A percentile compares a stretch with the other conserved stretches of the same genome.
These are phyloP conservation scores for Xylaria cubensis DNA, from an alignment of 495 filamentous ascomycete species.

Conservation along the genomic window DNA sequence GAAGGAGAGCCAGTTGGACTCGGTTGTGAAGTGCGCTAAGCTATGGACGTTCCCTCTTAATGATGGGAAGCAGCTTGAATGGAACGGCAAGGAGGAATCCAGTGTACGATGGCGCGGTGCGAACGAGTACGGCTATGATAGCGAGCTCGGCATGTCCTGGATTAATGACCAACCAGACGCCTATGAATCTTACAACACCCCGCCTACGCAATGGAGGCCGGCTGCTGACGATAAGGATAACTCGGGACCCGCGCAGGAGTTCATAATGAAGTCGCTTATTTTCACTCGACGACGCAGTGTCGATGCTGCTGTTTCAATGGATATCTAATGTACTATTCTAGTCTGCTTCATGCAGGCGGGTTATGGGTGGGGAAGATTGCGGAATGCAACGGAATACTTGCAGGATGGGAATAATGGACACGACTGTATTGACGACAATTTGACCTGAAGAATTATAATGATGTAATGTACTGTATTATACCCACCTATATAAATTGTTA, in stretches of 20 bases:
- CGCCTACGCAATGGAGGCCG: slow-evolving; percentile 14
- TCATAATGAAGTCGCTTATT: slow-evolving; percentile 20
- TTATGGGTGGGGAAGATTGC: neutral
- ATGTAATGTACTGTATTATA: neutral
- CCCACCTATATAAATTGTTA: neutral
- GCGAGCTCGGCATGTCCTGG: slow-evolving; percentile 22
- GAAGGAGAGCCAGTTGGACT: slow-evolving; percentile 37
- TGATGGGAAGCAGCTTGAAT: slow-evolving; percentile 32
- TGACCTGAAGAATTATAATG: neutral
- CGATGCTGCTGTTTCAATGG: neutral
- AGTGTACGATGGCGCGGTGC: slow-evolving; percentile 35
- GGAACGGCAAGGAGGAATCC: slow-evolving; percentile 30
- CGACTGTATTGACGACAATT: neutral
- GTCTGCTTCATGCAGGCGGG: neutral
- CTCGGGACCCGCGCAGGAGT: slow-evolving; percentile 5
- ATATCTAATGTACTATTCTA: neutral
- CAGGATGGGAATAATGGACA: neutral
- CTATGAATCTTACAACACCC: neutral
- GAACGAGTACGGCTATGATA: slow-evolving; percentile 28
- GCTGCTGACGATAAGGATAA: neutral
- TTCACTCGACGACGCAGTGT: slow-evolving; percentile 23
- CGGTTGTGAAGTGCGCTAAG: slow-evolving; percentile 38
- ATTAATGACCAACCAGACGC: slow-evolving; percentile 1
- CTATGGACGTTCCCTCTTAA: slow-evolving; percentile 38
- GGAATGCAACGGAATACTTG: neutral